Conservation (phyloP, 495 filamentous ascomycete genomes). For the Chaetomium tenue region DNA sequence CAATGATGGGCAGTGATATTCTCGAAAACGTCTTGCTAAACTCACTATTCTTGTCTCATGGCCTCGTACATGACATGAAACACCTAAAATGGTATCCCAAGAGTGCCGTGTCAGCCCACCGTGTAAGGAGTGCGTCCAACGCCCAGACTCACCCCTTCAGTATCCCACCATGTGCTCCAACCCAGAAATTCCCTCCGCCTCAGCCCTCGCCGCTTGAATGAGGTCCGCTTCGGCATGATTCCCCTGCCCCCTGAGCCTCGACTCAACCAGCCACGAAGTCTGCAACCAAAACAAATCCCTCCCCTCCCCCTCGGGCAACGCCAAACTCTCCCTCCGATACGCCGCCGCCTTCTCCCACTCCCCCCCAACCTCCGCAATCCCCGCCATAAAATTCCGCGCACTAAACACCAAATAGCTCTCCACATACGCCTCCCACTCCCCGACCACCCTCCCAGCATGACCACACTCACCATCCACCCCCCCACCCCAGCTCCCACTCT, state of each 20-base stretch:
- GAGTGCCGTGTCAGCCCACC: too few species aligned
- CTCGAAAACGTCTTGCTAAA: too few species aligned
- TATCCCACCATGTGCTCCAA: background rate
- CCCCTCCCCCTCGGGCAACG: background rate
- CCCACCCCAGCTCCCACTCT: background rate
- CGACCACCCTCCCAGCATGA: background rate
- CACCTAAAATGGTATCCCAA: too few species aligned
- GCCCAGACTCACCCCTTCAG: background rate
- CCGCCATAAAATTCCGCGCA: conserved; percentile 31
- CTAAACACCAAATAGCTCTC: conserved; percentile 36
- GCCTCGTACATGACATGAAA: too few species aligned
- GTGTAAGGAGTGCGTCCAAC: background rate
- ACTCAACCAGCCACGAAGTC: conserved; percentile 28
- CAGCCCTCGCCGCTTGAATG: conserved; percentile 21
- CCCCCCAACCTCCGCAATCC: conserved; percentile 27
- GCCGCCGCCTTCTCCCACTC: conserved; percentile 19
- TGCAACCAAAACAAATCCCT: conserved; percentile 37
- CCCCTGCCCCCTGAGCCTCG: conserved; percentile 26
- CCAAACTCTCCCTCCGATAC: conserved; percentile 21
- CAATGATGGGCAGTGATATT: too few species aligned
- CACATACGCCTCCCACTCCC: conserved; percentile 21
- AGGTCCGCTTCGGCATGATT: conserved; percentile 25
- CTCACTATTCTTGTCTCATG: too few species aligned
- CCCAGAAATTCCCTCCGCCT: conserved; percentile 1
- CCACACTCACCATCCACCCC: background rate